Evolutionary conservation across 2,329 filamentous ascomycete species (phyloP).

Genomic region (Aschersonia sp.): DNA sequence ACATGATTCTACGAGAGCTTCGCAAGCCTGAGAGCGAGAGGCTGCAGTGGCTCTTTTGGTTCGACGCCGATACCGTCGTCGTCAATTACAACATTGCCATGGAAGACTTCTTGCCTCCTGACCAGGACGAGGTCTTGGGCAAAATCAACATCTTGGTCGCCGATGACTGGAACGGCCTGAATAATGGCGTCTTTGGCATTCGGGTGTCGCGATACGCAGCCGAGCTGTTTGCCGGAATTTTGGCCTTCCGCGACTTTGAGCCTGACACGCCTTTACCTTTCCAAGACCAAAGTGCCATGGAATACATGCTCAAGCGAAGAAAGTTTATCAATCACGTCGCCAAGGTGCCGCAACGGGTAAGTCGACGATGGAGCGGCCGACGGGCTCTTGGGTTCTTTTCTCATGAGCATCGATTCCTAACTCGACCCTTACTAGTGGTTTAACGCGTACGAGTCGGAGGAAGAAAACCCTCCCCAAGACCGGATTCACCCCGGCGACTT

Average conservation of each 20-base stretch:
- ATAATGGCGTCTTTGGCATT: slow-evolving; percentile 7
- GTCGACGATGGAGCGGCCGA: neutral
- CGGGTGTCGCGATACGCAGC: slow-evolving; percentile 6
- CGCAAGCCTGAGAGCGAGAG: slow-evolving; percentile 21
- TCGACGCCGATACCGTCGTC: slow-evolving; percentile 7
- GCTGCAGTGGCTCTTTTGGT: slow-evolving; percentile 22
- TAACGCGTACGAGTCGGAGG: slow-evolving; percentile 6
- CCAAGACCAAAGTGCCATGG: slow-evolving; percentile 9
- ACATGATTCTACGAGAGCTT: slow-evolving; percentile 21
- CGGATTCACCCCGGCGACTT: slow-evolving; percentile 6
- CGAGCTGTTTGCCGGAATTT: slow-evolving; percentile 7
- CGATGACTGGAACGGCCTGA: slow-evolving; percentile 3
- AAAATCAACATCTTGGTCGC: neutral
- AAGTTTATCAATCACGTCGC: slow-evolving; percentile 4
- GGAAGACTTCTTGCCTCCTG: slow-evolving; percentile 2
- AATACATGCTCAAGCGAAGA: slow-evolving; percentile 4
- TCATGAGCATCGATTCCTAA: neutral
- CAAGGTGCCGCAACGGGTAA: slow-evolving; percentile 6
- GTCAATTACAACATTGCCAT: slow-evolving; percentile 3
- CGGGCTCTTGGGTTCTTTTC: too few species aligned
- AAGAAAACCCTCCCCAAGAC: neutral
- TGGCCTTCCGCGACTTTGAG: slow-evolving; percentile 6
- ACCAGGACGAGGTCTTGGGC: neutral
- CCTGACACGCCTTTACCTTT: slow-evolving; percentile 5
- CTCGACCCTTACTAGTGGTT: slow-evolving; percentile 5